Base-by-base conservation (phyloP, 129 eudicot genomes). In the Artemisia tridentata region DNA sequence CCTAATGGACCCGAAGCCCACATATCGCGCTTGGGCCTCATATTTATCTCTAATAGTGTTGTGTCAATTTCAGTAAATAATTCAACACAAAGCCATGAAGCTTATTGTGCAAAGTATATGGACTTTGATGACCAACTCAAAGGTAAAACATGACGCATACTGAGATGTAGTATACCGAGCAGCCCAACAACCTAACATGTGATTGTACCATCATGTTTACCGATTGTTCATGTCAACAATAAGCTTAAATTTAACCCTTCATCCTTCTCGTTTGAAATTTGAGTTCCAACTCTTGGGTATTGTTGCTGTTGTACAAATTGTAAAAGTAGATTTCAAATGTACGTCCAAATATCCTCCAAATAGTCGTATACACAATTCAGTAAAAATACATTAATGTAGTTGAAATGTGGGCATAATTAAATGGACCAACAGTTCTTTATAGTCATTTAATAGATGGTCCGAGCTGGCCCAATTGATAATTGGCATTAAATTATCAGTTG, bases 381-480 rank as follows among this genome's bases (percentile, higher is more conserved):
- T 8, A 14, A 47, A 16, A 29, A 31, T 74, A n/a, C 15, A 65
- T 54, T 43, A 11, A 53, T 74, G 48, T 16, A 55, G 62, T 34
- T 5, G 46, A 50, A 66, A 75, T 67, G 73, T 75, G 68, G 80
- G 74, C 80, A 67, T 47, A 13, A n/a, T 34, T 34, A 34, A 7
- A 34, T 67, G 53, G 74, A 47, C 45, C 68, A 59, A 43, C 51
- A 12, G 29, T 21, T 21, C 41, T 12, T 20, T 38, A 51, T 54
- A 53, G 11, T 17, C 68, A 67, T 47, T 67, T 75, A 75, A 68
- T 11, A 58, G 18, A n/a, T 67, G 68, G 73, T 21, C 79, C 79
- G 9, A 17, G 14, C 13, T 74, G 49, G 56, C 80, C 80, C 74
- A 75, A 48, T 55, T 47, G 16, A 3, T 46, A 46, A 12, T 29